A percentile compares a stretch with the other conserved stretches of the same genome.
Evolutionary conservation across 2,329 filamentous ascomycete species (phyloP).

Genomic region (Penicillium corylophilum): DNA sequence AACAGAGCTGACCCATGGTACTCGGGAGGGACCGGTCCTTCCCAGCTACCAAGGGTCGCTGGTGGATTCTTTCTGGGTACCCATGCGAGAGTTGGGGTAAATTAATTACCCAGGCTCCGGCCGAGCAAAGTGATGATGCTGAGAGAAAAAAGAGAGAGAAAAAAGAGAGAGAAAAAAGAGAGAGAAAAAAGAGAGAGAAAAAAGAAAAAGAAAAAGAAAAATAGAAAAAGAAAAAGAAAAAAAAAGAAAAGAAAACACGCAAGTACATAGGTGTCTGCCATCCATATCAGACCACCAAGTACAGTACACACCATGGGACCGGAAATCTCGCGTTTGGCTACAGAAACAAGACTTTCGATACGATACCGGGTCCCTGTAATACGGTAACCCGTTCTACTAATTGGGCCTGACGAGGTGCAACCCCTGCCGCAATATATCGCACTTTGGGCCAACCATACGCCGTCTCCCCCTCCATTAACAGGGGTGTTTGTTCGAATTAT

Average conservation of each 20-base stretch:
- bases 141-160: not conserved
- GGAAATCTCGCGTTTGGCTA: conserved; percentile 11
- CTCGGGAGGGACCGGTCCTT: not conserved
- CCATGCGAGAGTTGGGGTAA: not conserved
- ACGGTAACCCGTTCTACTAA: not conserved
- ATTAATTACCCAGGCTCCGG: not conserved
- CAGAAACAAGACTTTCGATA: conserved; percentile 13
- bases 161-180: not conserved
- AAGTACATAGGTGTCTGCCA: not conserved
- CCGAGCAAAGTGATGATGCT: not conserved
- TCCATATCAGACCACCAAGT: not conserved
- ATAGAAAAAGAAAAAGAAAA: not conserved
- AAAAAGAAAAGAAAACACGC: not conserved
- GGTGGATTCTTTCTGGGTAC: not conserved
- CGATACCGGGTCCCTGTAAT: conserved; percentile 10
- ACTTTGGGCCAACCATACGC: conserved; percentile 29
- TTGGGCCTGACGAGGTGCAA: conserved; percentile 22
- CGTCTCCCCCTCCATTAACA: conserved; percentile 25
- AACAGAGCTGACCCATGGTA: conserved; percentile 2
- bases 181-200: too few relatives aligned
- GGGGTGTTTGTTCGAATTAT: conserved; percentile 20
- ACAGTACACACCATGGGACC: not conserved
- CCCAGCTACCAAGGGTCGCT: not conserved
- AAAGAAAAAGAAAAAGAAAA: not conserved
- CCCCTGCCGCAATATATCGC: conserved; percentile 26